Base-by-base conservation (phyloP, 257 asterid genomes). In the Ilex aquifolium region DNA sequence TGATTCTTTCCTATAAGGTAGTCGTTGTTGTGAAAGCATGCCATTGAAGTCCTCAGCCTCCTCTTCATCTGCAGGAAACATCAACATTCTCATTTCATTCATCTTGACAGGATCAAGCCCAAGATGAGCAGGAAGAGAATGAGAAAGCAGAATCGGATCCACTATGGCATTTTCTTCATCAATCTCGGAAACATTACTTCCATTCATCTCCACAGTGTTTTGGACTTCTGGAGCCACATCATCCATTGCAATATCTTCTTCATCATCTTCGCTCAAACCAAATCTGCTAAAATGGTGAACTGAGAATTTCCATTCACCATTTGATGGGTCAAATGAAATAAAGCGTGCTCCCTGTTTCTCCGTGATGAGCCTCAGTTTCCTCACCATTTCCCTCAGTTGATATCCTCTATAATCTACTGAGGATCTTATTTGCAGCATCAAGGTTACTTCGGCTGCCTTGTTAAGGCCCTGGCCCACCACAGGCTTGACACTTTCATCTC, bases 121-220 rank as follows among this genome's bases (percentile, higher is more conserved):
- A 60, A 93, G 96, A 78, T 87, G 96, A 59, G 95, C 91, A 31
- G 99, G 99, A 76, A 90, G 95, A 67, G 99, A 93, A 79, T 90
- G 97, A 49, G 96, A 79, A 65, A 93, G 90, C 29, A 67, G 75
- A 62, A 86, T 69, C 64, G 76, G 67, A 56, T 85, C 83, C 54
- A 63, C 77, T 15, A 77, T 60, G 65, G 69, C 75, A 67, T 72
- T 62, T 68, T 70, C 88, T 61, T 82, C 88, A 69, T 82, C 91
- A 65, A 76, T 67, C 72, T 85, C 94, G 17, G 85, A 80, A 71
- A 52, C 55, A 42, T 85, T 97, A 59, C 76, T 76, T 36, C 74
- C 75, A 53, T 74, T 72, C 80, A 81, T 73, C 68, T 81, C 80
- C 32, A 57, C 70, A 21, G 75, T 78, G 65, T 77, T 82, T 67